Evolutionary conservation across 768 basidiomycete genomes (phyloP), one percentile per base, ranked within the genome.

Genomic region (Dentipellis fragilis): DNA sequence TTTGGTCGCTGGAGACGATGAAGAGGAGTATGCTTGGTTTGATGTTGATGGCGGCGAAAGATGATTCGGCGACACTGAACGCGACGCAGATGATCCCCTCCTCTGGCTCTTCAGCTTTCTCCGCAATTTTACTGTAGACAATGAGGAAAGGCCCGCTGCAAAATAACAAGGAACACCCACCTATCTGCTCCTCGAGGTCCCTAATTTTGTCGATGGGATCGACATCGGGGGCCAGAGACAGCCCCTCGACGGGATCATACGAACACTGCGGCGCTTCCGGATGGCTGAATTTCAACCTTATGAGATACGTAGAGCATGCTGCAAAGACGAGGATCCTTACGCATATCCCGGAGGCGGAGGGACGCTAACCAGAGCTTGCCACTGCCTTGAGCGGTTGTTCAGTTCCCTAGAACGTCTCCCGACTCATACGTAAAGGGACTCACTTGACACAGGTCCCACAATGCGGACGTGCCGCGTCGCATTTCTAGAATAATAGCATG

Each of bases 291-390:
- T 29, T 29, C 29, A 29, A 29, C 29, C 29, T 29, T 29, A 29
- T 29, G 29, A 29, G 29, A 29, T 6, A 29, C 29, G 48, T 49
- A 50, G 59, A 49, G 63, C 55, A 21, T 52, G 19, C 39, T 23
- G 51, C 21, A 42, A 51, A 49, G 34, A 48, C 46, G 23, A 52
- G 12, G 29, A 5, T 4, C 72, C 87, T 68, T 64, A 90, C 89
- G 84, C 83, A 71, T 89, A 92, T 63, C 90, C 89, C 23, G 85
- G 79, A 49, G 89, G 89, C 8, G 90, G 85, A 8, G 89, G 89
- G 35, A 92, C 89, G 62, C 87, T 87, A 58, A 90, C 81, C 57
- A 85, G 71, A 14, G 87, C 80, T 60, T 89, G 81, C 87, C 89
- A 89, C 67, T 89, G 84, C 70, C 87, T 89, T 56, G 22, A 51